These are phyloP conservation scores for Tylopilus sp. DNA, from an alignment of 1,284 basidiomycete species.

Conservation along the genomic window DNA sequence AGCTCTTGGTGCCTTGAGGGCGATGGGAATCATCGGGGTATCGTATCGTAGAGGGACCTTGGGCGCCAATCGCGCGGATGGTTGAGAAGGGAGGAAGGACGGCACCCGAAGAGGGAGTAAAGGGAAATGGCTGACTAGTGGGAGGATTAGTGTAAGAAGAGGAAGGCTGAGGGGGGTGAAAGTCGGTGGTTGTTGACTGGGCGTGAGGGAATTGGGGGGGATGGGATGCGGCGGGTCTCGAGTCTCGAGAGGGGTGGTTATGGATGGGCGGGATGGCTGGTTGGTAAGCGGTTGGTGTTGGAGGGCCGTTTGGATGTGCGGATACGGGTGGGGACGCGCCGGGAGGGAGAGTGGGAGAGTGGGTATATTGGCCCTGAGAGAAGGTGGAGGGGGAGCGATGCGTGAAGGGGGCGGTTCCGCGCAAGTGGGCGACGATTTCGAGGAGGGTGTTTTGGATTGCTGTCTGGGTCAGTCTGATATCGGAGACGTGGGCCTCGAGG, in stretches of 20 bases:
- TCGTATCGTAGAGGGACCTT: constrained; percentile 56
- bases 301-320: constrained; percentile 37
- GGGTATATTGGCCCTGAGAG: constrained; percentile 49
- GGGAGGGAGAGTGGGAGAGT: constrained; percentile 59
- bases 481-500: constrained; percentile 78
- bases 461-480: constrained; percentile 65
- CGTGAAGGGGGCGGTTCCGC: constrained; percentile 44
- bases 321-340: constrained; percentile 59
- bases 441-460: constrained; percentile 73
- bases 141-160: constrained; percentile 24
- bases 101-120: constrained; percentile 40
- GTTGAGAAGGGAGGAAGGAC: constrained; percentile 70
- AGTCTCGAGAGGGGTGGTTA: constrained; percentile 25
- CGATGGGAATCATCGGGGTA: constrained; percentile 46
- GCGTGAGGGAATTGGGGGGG: not conserved
- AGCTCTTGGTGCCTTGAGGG: constrained; percentile 37
- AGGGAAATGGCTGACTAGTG: constrained; percentile 18
- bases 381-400: constrained; percentile 62
- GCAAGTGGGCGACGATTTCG: constrained; percentile 69
- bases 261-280: constrained; percentile 19
- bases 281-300: constrained; percentile 29
- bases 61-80: constrained; percentile 56
- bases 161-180: constrained; percentile 31
- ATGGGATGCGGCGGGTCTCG: constrained; percentile 27
- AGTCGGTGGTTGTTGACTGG: constrained; percentile 16